A percentile compares a stretch with the other conserved stretches of the same genome.
phyloP scores from a whole-genome alignment of 176 grass and related monocot species.

The Dactylis glomerata region DNA sequence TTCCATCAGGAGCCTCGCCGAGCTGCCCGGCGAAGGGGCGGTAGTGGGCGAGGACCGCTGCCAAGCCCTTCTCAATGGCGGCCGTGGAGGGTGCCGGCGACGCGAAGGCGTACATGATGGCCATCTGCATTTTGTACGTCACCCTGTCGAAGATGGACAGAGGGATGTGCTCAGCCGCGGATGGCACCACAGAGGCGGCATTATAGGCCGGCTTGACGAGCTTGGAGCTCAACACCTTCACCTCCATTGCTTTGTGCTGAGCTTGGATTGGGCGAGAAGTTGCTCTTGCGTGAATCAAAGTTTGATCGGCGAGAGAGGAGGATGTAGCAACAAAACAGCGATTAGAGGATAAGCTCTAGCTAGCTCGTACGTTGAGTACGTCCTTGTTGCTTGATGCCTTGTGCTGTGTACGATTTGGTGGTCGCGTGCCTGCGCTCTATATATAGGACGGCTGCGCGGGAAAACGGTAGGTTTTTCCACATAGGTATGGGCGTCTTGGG shows the following conservation, averaged over 20 bases:
- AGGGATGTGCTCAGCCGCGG: constrained; percentile 1
- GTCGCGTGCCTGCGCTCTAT: no score
- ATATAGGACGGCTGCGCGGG: no score
- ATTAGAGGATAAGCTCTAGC: no score
- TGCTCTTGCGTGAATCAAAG: background rate
- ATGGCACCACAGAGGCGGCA: background rate
- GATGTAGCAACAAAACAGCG: no score
- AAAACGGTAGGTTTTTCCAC: no score
- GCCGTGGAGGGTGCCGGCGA: constrained; percentile 52
- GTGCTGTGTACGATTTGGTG: no score
- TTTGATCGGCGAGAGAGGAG: background rate
- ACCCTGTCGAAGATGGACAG: constrained; percentile 66
- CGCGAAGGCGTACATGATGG: constrained; percentile 61
- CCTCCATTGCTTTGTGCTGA: background rate
- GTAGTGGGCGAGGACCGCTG: constrained; percentile 35
- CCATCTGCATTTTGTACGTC: constrained; percentile 47
- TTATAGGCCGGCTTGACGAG: background rate
- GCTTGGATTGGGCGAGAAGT: background rate
- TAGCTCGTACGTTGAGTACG: no score
- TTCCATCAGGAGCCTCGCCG: constrained; percentile 21
- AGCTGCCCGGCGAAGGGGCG: constrained; percentile 54
- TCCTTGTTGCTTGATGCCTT: no score
- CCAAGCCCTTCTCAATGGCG: constrained; percentile 42
- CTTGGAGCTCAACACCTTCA: background rate
- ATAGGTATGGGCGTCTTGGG: no score